These are phyloP conservation scores for Russula sp. DNA, from an alignment of 768 basidiomycete species.

Conservation along the genomic window DNA sequence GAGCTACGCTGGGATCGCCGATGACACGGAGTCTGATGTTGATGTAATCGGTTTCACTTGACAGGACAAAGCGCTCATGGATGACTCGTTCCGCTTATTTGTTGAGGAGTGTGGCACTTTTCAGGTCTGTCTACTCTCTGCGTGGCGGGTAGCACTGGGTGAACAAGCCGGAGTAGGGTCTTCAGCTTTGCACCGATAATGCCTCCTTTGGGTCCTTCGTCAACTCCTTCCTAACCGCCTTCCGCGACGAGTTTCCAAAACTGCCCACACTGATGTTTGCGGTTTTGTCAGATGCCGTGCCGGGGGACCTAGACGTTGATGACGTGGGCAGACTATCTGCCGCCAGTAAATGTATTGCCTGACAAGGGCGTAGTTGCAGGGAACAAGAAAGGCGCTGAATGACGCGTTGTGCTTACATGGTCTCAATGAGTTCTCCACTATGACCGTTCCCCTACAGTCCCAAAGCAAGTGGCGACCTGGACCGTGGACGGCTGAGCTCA, in stretches of 20 bases:
- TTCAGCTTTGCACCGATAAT: slow-evolving; percentile 61
- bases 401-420: slow-evolving; percentile 46
- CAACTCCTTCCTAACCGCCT: slow-evolving; percentile 45
- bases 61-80: slow-evolving; percentile 61
- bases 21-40: not conserved
- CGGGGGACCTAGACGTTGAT: slow-evolving; percentile 21
- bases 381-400: slow-evolving; percentile 43
- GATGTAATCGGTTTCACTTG: not conserved
- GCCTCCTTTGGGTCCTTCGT: slow-evolving; percentile 60
- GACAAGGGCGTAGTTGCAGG: slow-evolving; percentile 28
- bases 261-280: slow-evolving; percentile 51
- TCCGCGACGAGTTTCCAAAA: slow-evolving; percentile 65
- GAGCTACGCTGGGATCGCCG: slow-evolving; percentile 9
- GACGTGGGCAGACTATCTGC: slow-evolving; percentile 1
- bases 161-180: slow-evolving; percentile 39
- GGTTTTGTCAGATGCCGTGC: slow-evolving; percentile 42
- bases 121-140: slow-evolving; percentile 40
- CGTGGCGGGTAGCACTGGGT: not conserved
- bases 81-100: slow-evolving; percentile 55
- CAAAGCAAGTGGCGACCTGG: slow-evolving; percentile 26
- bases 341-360: slow-evolving; percentile 9
- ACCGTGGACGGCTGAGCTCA: slow-evolving; percentile 26
- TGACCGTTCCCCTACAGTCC: slow-evolving; percentile 28
- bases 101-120: slow-evolving; percentile 70
- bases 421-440: slow-evolving; percentile 26